Percentiles rank a stretch among this genome's conserved stretches.
phyloP scores from a whole-genome alignment of 495 filamentous ascomycete genomes.

The Xylaria flabelliformis region DNA sequence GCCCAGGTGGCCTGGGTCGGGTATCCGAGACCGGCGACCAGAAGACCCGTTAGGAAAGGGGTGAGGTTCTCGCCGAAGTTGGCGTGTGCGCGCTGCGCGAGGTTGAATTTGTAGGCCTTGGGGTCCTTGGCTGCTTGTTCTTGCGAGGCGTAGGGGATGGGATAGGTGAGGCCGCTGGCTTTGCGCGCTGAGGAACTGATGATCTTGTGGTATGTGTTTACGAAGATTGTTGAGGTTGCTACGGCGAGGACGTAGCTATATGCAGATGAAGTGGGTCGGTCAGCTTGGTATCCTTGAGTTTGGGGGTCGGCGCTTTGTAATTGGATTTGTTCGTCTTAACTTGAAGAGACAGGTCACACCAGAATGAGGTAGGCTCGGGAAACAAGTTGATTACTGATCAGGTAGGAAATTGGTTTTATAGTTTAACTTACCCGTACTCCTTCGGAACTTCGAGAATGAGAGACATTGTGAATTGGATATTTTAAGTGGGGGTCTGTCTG shows the following conservation, averaged over 20 bases:
- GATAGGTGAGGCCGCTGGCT: slow-evolving; percentile 63
- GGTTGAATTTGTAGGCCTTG: slow-evolving; percentile 57
- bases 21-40: slow-evolving; percentile 62
- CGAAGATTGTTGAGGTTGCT: slow-evolving; percentile 63
- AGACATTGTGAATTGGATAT: slow-evolving; percentile 25
- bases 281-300: not conserved
- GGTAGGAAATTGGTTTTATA: not conserved
- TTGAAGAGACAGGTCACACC: not conserved
- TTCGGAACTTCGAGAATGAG: slow-evolving; percentile 40
- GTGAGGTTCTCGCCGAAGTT: slow-evolving; percentile 74
- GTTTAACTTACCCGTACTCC: slow-evolving; percentile 51
- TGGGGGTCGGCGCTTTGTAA: not conserved
- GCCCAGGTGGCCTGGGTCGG: slow-evolving; percentile 60
- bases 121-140: slow-evolving; percentile 64
- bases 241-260: slow-evolving; percentile 64
- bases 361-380: not conserved
- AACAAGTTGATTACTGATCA: not conserved
- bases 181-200: slow-evolving; percentile 57
- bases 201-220: slow-evolving; percentile 60
- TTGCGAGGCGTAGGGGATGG: slow-evolving; percentile 66
- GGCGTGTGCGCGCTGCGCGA: slow-evolving; percentile 72
- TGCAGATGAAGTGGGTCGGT: not conserved
- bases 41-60: slow-evolving; percentile 62
- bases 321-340: not conserved
- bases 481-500: not conserved